A percentile compares a stretch with the other conserved stretches of the same genome.
phyloP scores from a whole-genome alignment of 441 rosid genomes.

The California macrophylla region DNA sequence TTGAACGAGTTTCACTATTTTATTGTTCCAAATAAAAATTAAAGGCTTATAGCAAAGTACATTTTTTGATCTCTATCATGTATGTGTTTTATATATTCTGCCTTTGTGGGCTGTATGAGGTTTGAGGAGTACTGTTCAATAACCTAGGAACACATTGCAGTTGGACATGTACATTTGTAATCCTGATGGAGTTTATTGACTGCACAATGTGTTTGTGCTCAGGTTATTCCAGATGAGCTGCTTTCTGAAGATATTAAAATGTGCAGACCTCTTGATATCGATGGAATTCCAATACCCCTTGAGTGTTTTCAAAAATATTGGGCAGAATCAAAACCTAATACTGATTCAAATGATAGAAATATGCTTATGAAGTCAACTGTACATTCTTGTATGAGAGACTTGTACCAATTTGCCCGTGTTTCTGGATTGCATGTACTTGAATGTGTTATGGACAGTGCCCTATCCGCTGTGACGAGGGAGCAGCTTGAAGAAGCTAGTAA shows the following conservation, averaged over 20 bases:
- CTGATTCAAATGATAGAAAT: slow-evolving; percentile 30
- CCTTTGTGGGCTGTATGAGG: slow-evolving; percentile 9
- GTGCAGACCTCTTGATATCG: slow-evolving; percentile 38
- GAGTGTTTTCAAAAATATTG: slow-evolving; percentile 46
- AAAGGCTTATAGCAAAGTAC: neutral
- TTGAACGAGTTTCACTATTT: neutral
- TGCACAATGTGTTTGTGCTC: slow-evolving; percentile 20
- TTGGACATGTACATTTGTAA: neutral
- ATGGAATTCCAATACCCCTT: slow-evolving; percentile 59
- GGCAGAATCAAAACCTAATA: slow-evolving; percentile 32
- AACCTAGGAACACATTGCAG: neutral
- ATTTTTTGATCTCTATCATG: neutral
- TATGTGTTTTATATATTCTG: neutral
- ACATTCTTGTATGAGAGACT: slow-evolving; percentile 62
- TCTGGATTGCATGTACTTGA: slow-evolving; percentile 77
- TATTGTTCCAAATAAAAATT: no score
- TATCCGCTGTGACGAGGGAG: slow-evolving; percentile 62
- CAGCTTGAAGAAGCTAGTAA: slow-evolving; percentile 73
- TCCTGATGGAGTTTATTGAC: slow-evolving; percentile 5
- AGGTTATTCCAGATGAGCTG: slow-evolving; percentile 74
- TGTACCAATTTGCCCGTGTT: slow-evolving; percentile 86
- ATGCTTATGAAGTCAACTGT: slow-evolving; percentile 35
- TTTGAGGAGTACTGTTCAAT: neutral
- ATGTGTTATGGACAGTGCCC: slow-evolving; percentile 62
- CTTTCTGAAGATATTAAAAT: slow-evolving; percentile 52